These are phyloP conservation scores for Hanseniaspora valbyensis DNA, from an alignment of 805 yeast genomes.

Conservation along the genomic window DNA sequence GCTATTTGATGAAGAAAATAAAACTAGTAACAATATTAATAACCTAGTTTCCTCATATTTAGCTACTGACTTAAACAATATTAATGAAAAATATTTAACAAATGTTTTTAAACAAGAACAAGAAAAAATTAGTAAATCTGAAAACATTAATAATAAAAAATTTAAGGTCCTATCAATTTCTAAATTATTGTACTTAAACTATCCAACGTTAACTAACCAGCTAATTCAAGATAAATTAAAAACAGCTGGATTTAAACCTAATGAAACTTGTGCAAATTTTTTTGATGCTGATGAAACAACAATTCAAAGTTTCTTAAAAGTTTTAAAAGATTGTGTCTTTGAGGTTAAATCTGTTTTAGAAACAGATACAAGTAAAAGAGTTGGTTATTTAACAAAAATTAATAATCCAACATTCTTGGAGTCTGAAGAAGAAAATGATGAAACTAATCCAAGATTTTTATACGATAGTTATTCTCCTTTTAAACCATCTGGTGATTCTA, in stretches of 20 bases:
- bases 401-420: slow-evolving; percentile 34
- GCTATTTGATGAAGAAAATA: slow-evolving; percentile 30
- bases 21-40: too few relatives aligned
- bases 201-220: slow-evolving; percentile 69
- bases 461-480: slow-evolving; percentile 67
- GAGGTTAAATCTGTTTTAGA: slow-evolving; percentile 33
- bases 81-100: slow-evolving; percentile 19
- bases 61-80: slow-evolving; percentile 13
- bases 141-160: slow-evolving; percentile 29
- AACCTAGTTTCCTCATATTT: slow-evolving; percentile 1
- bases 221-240: slow-evolving; percentile 51
- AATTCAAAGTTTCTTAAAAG: slow-evolving; percentile 29
- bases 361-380: slow-evolving; percentile 25
- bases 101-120: slow-evolving; percentile 26
- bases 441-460: slow-evolving; percentile 27
- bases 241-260: slow-evolving; percentile 38
- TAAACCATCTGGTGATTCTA: slow-evolving; percentile 34
- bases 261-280: slow-evolving; percentile 29
- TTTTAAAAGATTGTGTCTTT: slow-evolving; percentile 39
- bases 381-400: slow-evolving; percentile 57
- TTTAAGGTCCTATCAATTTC: slow-evolving; percentile 50
- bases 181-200: slow-evolving; percentile 54
- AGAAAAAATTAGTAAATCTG: slow-evolving; percentile 12
- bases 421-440: slow-evolving; percentile 35
- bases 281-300: slow-evolving; percentile 22